Evolutionary conservation across 2,329 filamentous ascomycete genomes (phyloP).

Genomic region (Sporothrix variecibatus): DNA sequence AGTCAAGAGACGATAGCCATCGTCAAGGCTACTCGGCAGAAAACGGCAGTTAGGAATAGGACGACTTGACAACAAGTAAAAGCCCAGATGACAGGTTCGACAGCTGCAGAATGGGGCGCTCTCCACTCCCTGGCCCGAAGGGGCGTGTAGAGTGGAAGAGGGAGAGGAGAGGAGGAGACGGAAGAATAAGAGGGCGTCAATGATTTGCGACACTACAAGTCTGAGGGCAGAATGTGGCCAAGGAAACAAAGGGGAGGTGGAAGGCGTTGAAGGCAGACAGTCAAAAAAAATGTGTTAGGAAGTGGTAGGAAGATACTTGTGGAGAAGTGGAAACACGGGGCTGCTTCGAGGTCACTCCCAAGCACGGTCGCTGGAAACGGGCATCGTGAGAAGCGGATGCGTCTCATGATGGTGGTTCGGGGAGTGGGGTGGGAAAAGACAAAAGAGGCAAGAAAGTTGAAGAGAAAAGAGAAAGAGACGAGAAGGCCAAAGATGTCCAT

Average conservation of each 20-base stretch:
- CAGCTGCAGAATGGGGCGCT: background rate
- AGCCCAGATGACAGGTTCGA: conserved; percentile 7
- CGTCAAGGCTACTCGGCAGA: background rate
- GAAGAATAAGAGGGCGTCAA: background rate
- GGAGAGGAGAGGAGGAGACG: background rate
- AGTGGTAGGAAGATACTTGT: background rate
- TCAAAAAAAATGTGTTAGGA: background rate
- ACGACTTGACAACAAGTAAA: background rate
- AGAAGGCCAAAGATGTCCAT: background rate
- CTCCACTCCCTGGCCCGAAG: background rate
- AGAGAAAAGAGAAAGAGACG: background rate
- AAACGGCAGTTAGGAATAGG: conserved; percentile 9
- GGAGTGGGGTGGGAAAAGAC: background rate
- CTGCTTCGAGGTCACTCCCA: conserved; percentile 10
- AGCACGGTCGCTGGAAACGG: background rate
- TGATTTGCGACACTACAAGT: conserved; percentile 25
- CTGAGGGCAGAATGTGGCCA: conserved; percentile 14
- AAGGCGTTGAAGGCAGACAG: no score
- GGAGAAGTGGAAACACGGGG: background rate
- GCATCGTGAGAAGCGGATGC: conserved; percentile 14
- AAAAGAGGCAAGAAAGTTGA: background rate
- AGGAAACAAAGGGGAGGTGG: background rate
- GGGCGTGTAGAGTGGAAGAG: background rate
- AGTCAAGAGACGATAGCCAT: background rate
- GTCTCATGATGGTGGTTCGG: conserved; percentile 20